Base-by-base conservation (phyloP, 1,139 yeast species). In the Protomyces macrosporus region DNA sequence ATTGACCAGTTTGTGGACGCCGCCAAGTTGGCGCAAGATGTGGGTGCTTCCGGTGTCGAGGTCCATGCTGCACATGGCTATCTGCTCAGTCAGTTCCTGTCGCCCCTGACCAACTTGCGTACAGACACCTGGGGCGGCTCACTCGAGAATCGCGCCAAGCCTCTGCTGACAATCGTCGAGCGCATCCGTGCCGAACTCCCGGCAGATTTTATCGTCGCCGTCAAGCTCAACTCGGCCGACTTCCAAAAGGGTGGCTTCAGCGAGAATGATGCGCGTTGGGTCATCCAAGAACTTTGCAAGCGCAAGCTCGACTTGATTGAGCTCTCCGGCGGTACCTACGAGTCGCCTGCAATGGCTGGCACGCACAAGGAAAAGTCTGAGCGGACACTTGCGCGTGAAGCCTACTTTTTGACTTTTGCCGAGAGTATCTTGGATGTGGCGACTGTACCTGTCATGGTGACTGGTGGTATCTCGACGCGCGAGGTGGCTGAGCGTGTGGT, bases 31-130 rank as follows among this genome's bases (percentile, higher is more conserved):
- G 67, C 82, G 52, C 70, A 69, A 12, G 77, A 71, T 5, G 86
- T 86, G 4, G 90, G 90, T n/a, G 84, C 85, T 67, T 91, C 86
- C 71, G 84, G 84, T 69, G 80, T 87, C 51, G 88, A 87, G 73
- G 71, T 87, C 65, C 91, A 86, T 70, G 77, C 76, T 55, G 91
- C 90, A n/a, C 84, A 86, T 73, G 90, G 90, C 14, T 86, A 84
- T 73, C 75, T 86, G 63, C 70, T 85, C 56, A 85, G 85, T 74
- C 85, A 83, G 72, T 86, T 86, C 71, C 72, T 85, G 45, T 79
- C 79, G 65, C 77, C 77, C 52, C 69, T 73, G 51, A 73, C 83
- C 51, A 87, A 86, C 75, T 70, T 77, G 66, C 79, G 90, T 72
- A 82, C 86, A 12, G 90, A 85, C 70, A 78, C 83, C 71, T 86